A percentile compares a stretch with the other conserved stretches of the same genome.
Evolutionary conservation across 306 rosid genomes (phyloP).

Genomic region (Casuarina glauca): DNA sequence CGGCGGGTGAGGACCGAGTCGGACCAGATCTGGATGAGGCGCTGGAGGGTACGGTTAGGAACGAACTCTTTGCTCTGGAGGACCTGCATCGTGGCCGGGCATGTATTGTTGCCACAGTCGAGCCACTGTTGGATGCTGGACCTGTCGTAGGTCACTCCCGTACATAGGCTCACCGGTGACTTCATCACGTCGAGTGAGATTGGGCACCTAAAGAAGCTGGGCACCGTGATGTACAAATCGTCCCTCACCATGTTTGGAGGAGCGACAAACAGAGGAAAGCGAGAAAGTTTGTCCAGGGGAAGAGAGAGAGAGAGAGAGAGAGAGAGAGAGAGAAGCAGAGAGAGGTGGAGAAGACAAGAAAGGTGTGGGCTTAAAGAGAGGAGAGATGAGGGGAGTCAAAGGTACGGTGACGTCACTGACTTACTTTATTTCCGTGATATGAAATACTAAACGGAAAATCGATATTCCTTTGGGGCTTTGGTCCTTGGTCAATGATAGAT

Average conservation of each 20-base stretch:
- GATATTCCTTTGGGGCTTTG: constrained; percentile 22
- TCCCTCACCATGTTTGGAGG: constrained; percentile 59
- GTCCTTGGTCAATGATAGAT: constrained; percentile 56
- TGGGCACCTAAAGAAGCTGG: constrained; percentile 82
- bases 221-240: constrained; percentile 66
- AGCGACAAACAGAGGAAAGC: neutral
- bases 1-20: constrained; percentile 52
- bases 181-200: constrained; percentile 87
- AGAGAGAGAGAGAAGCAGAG: constrained; percentile 22
- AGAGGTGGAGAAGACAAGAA: constrained; percentile 29
- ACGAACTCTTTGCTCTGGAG: constrained; percentile 71
- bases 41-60: constrained; percentile 77
- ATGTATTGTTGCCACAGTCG: constrained; percentile 90
- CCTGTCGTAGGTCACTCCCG: constrained; percentile 97
- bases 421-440: constrained; percentile 28
- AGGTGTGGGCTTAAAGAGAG: constrained; percentile 57
- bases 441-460: constrained; percentile 7
- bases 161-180: constrained; percentile 91
- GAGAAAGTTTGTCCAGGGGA: constrained; percentile 4
- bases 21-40: constrained; percentile 93
- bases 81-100: constrained; percentile 97
- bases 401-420: constrained; percentile 67
- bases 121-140: constrained; percentile 95
- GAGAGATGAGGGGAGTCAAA: constrained; percentile 61
- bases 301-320: constrained; percentile 26